Evolutionary conservation across 1,284 basidiomycete species (phyloP).

Genomic region (Takashimella koratensis): DNA sequence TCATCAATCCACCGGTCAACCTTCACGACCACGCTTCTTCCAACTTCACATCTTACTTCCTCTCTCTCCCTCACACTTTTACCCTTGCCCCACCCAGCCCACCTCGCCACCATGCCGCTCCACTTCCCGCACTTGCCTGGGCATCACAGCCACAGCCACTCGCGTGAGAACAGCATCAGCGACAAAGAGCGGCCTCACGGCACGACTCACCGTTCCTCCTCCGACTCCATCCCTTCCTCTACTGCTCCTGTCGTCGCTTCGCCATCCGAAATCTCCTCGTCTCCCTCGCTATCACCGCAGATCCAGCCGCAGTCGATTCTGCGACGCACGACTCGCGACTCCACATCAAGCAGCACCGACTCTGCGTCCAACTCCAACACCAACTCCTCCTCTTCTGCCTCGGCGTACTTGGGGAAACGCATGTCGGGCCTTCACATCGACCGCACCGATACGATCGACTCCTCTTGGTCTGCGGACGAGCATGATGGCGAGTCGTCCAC

Average conservation of each 20-base stretch:
- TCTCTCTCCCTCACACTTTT: not conserved
- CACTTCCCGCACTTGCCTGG: not conserved
- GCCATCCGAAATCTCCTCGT: not conserved
- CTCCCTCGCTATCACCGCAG: not conserved
- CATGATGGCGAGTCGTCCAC: constrained; percentile 13
- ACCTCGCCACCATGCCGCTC: not conserved
- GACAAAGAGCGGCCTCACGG: no score
- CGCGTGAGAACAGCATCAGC: no score
- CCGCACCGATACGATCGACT: constrained; percentile 29
- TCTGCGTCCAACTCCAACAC: not conserved
- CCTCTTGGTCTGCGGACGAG: constrained; percentile 16
- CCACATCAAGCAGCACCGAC: not conserved
- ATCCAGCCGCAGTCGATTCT: not conserved
- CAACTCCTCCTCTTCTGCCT: constrained; percentile 6
- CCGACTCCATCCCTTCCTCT: not conserved
- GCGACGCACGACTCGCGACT: not conserved
- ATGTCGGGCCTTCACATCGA: constrained; percentile 21
- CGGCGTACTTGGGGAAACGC: constrained; percentile 10
- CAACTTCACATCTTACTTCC: not conserved
- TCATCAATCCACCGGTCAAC: no score
- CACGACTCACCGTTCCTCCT: not conserved
- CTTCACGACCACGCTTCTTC: no score
- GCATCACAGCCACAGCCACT: not conserved
- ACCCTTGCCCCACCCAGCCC: not conserved
- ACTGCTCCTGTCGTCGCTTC: not conserved